Base-by-base conservation (phyloP, 2,329 filamentous ascomycete species). In the Fusarium sp. region DNA sequence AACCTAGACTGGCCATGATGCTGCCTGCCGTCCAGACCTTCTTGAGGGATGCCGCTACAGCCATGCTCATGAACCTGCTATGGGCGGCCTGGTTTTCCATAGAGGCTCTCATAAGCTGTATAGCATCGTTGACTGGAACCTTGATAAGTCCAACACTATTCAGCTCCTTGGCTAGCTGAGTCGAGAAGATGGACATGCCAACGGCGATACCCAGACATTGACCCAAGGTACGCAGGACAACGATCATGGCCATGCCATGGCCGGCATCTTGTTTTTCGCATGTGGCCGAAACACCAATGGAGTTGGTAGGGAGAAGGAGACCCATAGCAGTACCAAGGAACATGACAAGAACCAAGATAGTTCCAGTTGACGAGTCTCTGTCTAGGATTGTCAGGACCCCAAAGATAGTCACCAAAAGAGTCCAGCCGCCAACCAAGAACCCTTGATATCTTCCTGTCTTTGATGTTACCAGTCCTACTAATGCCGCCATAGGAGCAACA, bases 281-380 rank as follows among this genome's bases (percentile, higher is more conserved):
- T 7, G 68, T 74, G 10, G 90, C 89, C 77, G 93, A 90, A 25
- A 91, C 85, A 3, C 87, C 85, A 34, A 91, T 85, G 0, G 82
- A 84, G 79, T 91, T 86, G n/a, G 85, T 82, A 0, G 90, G 86
- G 77, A 91, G 90, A 8, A 92, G 80, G 57, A 91, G 84, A 3
- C 90, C 91, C 4, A 87, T 84, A 16, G 90, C 90, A 7, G 90
- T 55, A 1, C 89, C 89, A 14, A 86, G 79, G 19, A 88, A 81
- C 8, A 91, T 75, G 71, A 87, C 89, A 45, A 92, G 79, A 72
- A 89, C 86, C 56, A 92, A 80, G 85, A 89, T 90, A 21, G 79
- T 78, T 0, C 81, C 78, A 4, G 86, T 83, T 3, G 82, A 81
- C 3, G 88, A 90, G 12, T 84, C 53, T 11, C 77, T 74, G 16